phyloP scores from a whole-genome alignment of 208 protist genomes.

The Crithidia sp. region DNA sequence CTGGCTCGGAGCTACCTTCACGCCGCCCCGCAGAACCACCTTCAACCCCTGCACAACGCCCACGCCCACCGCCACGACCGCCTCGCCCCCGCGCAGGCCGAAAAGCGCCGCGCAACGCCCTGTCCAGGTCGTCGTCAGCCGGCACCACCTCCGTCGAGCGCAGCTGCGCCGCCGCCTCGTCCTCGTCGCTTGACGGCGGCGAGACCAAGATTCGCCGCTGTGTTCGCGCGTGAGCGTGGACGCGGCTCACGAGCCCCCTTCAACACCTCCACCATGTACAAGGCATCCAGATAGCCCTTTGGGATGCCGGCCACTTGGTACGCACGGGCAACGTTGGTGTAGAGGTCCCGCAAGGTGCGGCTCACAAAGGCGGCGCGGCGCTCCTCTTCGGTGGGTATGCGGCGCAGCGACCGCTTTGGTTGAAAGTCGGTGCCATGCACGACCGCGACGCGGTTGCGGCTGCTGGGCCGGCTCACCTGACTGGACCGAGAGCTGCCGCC shows the following conservation, averaged over 20 bases:
- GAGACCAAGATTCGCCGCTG: neutral
- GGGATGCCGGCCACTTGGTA: conserved; percentile 21
- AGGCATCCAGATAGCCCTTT: conserved; percentile 28
- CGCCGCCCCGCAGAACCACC: neutral
- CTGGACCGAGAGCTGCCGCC: conserved; percentile 4
- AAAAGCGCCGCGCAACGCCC: neutral
- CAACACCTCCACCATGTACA: conserved; percentile 27
- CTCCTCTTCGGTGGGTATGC: neutral
- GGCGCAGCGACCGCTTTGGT: conserved; percentile 1
- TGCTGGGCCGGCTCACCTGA: conserved; percentile 6
- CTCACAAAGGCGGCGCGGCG: conserved; percentile 6
- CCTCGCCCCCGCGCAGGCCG: neutral
- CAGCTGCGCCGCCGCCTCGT: neutral
- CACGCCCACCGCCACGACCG: neutral
- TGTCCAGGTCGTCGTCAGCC: neutral
- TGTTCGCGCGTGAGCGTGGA: conserved; percentile 1
- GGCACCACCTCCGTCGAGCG: conserved; percentile 10
- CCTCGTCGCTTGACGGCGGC: neutral
- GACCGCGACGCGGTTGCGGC: conserved; percentile 8
- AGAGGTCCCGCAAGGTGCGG: conserved; percentile 11
- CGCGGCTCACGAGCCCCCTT: conserved; percentile 9
- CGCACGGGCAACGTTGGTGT: conserved; percentile 3
- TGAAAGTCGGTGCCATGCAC: conserved; percentile 14
- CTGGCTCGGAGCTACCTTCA: no score
- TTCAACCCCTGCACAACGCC: neutral